Percentiles rank a stretch among this genome's conserved stretches.
Conservation (phyloP, 768 basidiomycete genomes). For the Rickenella mellea region DNA sequence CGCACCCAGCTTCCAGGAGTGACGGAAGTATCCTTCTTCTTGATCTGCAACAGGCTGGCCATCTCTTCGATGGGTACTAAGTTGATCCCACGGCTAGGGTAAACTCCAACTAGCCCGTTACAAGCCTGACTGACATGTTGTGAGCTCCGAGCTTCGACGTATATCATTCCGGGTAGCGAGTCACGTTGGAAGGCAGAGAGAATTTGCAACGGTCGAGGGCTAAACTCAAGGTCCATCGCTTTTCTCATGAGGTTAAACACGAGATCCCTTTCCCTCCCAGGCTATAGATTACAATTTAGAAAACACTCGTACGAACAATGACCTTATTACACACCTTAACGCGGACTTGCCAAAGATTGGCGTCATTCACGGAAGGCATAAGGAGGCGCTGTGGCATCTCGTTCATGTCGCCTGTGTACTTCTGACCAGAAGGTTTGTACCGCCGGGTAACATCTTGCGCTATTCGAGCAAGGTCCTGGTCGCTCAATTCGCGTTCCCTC, state of each 20-base stretch:
- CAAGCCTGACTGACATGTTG: constrained; percentile 80
- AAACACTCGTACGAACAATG: background rate
- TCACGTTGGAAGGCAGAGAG: constrained; percentile 93
- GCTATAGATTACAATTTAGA: constrained; percentile 31
- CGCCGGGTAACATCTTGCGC: constrained; percentile 75
- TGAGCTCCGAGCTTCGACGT: constrained; percentile 86
- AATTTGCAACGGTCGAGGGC: constrained; percentile 72
- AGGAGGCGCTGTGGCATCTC: constrained; percentile 86
- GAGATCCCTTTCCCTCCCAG: constrained; percentile 87
- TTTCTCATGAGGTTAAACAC: constrained; percentile 94
- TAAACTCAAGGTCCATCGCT: constrained; percentile 75
- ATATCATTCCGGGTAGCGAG: constrained; percentile 91
- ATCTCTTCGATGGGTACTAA: constrained; percentile 96
- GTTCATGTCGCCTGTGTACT: constrained; percentile 87
- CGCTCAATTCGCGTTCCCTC: constrained; percentile 62
- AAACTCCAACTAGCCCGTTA: constrained; percentile 88
- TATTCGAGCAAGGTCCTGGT: constrained; percentile 75
- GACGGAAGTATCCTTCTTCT: constrained; percentile 84
- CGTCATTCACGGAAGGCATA: constrained; percentile 96
- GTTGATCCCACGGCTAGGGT: constrained; percentile 68
- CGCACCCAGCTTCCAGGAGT: constrained; percentile 91
- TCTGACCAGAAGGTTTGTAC: constrained; percentile 58
- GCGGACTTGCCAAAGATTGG: constrained; percentile 90
- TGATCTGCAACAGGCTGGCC: constrained; percentile 92
- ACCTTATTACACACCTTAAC: constrained; percentile 57